Evolutionary conservation across 1,284 basidiomycete genomes (phyloP).

Genomic region (Volvariella volvacea): DNA sequence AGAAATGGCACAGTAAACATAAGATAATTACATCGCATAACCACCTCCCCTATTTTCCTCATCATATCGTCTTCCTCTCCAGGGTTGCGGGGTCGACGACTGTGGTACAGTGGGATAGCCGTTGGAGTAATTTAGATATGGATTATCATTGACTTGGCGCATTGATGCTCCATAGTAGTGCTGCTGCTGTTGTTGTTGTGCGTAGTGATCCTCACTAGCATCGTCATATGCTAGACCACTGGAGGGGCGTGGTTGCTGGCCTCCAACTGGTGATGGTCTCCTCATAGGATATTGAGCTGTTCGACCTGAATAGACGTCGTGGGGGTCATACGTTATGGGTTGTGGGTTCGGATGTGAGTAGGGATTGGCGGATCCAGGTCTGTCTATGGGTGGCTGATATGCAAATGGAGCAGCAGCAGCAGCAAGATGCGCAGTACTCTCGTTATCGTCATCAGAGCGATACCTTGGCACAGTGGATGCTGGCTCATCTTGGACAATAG

Average conservation of each 20-base stretch:
- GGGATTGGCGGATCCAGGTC: slow-evolving; percentile 18
- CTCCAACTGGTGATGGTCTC: slow-evolving; percentile 10
- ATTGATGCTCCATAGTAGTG: slow-evolving; percentile 14
- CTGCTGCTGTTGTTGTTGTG: not conserved
- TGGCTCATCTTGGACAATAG: slow-evolving; percentile 45
- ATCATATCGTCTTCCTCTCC: slow-evolving; percentile 23
- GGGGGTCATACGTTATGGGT: slow-evolving; percentile 24
- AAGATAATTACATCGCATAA: slow-evolving; percentile 20
- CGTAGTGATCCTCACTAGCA: slow-evolving; percentile 19
- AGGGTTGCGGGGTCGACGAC: slow-evolving; percentile 15
- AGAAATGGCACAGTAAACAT: slow-evolving; percentile 3
- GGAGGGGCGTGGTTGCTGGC: slow-evolving; percentile 7
- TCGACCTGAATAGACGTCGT: slow-evolving; percentile 45
- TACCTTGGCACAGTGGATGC: slow-evolving; percentile 31
- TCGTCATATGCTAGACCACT: slow-evolving; percentile 30
- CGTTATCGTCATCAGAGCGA: slow-evolving; percentile 56
- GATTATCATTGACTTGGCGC: slow-evolving; percentile 6
- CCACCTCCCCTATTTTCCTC: slow-evolving; percentile 22
- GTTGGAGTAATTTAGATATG: not conserved
- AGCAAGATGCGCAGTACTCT: slow-evolving; percentile 52
- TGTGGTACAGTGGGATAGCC: slow-evolving; percentile 5
- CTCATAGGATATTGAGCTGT: slow-evolving; percentile 12
- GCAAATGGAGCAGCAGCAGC: slow-evolving; percentile 48
- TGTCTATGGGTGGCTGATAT: slow-evolving; percentile 29
- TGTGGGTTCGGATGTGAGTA: slow-evolving; percentile 16